A percentile compares a stretch with the other conserved stretches of the same genome.
Conservation (phyloP, 2,329 filamentous ascomycete species). For the Achaetomium macrosporum region DNA sequence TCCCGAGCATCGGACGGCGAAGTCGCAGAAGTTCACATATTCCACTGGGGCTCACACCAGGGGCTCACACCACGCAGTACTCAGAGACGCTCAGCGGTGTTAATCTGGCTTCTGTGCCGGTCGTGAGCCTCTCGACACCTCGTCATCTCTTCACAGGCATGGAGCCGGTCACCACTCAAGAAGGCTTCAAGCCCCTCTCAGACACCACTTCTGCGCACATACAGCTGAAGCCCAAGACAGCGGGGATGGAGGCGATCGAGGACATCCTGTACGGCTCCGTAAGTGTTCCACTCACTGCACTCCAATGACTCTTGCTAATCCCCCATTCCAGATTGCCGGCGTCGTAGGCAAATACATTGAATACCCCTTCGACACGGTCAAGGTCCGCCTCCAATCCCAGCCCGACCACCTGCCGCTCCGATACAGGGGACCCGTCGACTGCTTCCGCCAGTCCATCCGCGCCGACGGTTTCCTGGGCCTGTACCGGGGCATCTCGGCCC, state of each 20-base stretch:
- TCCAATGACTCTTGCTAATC: conserved; percentile 13
- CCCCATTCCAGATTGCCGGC: conserved; percentile 60
- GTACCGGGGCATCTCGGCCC: conserved; percentile 89
- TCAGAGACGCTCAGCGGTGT: neutral
- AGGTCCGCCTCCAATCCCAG: conserved; percentile 95
- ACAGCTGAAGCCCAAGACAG: conserved; percentile 32
- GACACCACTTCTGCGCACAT: conserved; percentile 3
- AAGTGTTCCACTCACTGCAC: conserved; percentile 30
- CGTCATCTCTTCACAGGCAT: conserved; percentile 11
- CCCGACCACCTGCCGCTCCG: conserved; percentile 73
- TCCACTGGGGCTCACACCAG: neutral
- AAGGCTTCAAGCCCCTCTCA: conserved; percentile 17
- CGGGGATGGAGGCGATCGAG: conserved; percentile 64
- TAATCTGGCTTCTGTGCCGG: neutral
- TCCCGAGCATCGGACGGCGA: neutral
- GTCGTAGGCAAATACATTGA: conserved; percentile 93
- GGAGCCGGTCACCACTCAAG: conserved; percentile 20
- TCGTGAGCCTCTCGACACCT: neutral
- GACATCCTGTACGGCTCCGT: conserved; percentile 87
- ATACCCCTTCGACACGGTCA: conserved; percentile 97
- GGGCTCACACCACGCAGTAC: neutral
- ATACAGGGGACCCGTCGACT: conserved; percentile 85
- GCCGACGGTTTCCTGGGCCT: conserved; percentile 74
- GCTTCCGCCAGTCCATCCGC: conserved; percentile 79
- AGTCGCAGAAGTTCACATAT: neutral